These are phyloP conservation scores for Populus hybrid DNA, from an alignment of 441 rosid species.

Conservation along the genomic window DNA sequence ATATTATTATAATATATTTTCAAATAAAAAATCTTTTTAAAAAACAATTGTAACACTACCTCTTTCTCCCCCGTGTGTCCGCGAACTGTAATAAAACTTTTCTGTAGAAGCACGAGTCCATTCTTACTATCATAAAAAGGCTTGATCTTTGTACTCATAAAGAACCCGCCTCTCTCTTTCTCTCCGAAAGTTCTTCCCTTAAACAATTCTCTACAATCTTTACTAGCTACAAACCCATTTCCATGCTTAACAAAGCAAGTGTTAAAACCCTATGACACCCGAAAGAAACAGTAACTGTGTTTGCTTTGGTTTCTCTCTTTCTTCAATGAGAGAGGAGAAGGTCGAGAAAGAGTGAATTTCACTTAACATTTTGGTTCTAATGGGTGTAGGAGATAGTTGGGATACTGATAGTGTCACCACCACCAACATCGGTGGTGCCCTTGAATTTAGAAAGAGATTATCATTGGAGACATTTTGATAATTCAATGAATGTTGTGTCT, in stretches of 20 bases:
- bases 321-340: not conserved
- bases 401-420: slow-evolving; percentile 15
- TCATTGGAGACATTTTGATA: slow-evolving; percentile 71
- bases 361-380: not conserved
- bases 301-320: not conserved
- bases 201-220: not conserved
- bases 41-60: too few species aligned
- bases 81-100: not conserved
- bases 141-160: not conserved
- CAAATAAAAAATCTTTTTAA: too few species aligned
- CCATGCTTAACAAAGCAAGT: not conserved
- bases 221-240: not conserved
- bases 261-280: not conserved
- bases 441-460: slow-evolving; percentile 38
- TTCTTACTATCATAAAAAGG: not conserved
- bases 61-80: not conserved
- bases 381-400: slow-evolving; percentile 42
- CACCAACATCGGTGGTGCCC: slow-evolving; percentile 30
- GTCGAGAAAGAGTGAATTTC: not conserved
- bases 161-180: not conserved
- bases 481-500: slow-evolving; percentile 84
- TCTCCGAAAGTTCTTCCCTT: not conserved
- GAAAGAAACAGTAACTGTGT: not conserved
- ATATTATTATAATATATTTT: too few species aligned
- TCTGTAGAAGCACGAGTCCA: not conserved